phyloP scores from a whole-genome alignment of 768 basidiomycete genomes.

The Flagelloscypha sp. region DNA sequence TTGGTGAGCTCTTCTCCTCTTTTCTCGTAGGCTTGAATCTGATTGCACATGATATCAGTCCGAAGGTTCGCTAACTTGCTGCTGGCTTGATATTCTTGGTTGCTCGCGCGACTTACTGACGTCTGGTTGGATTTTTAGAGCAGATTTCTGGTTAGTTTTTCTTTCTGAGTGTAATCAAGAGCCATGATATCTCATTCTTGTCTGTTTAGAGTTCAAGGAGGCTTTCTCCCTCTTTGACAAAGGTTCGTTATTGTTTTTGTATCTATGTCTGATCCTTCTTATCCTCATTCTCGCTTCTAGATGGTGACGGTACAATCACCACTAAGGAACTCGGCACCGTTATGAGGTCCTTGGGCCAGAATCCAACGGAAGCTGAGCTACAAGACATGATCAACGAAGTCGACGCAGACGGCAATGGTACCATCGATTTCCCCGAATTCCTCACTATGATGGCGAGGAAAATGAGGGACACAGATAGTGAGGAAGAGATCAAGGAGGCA shows the following conservation, averaged over 20 bases:
- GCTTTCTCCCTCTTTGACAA: conserved; percentile 98
- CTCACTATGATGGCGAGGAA: conserved; percentile 79
- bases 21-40: conserved; percentile 10
- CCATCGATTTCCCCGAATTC: conserved; percentile 81
- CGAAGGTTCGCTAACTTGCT: conserved; percentile 37
- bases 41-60: conserved; percentile 28
- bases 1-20: conserved; percentile 30
- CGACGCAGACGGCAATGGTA: conserved; percentile 81
- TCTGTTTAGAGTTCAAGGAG: conserved; percentile 87
- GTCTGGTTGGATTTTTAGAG: conserved; percentile 37
- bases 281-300: conserved; percentile 30
- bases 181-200: conserved; percentile 5
- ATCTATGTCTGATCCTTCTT: conserved; percentile 5
- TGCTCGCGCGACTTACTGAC: conserved; percentile 7
- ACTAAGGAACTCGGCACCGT: conserved; percentile 86
- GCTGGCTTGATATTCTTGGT: conserved; percentile 6
- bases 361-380: conserved; percentile 85
- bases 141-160: conserved; percentile 74
- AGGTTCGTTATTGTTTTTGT: conserved; percentile 38
- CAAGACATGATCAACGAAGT: conserved; percentile 97
- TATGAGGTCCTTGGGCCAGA: conserved; percentile 89
- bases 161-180: not conserved
- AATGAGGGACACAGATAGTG: conserved; percentile 87
- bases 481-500: conserved; percentile 94
- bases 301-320: conserved; percentile 91